These are phyloP conservation scores for Artemisia tridentata DNA, from an alignment of 129 eudicot species.

Conservation along the genomic window DNA sequence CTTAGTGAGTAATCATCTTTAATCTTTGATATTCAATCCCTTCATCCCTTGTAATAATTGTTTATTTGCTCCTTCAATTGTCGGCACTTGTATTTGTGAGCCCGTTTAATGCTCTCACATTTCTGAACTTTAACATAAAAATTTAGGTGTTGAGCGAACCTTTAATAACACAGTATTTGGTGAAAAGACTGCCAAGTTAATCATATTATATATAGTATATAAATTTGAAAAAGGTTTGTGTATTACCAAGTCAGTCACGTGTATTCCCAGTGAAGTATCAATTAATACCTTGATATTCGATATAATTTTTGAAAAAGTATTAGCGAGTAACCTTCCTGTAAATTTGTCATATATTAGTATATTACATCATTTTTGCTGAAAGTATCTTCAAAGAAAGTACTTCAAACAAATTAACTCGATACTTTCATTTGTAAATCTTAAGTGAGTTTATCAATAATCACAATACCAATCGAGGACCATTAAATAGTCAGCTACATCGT, in stretches of 20 bases:
- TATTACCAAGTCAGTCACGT: too few species aligned
- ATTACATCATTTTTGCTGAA: too few species aligned
- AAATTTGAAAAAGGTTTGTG: not conserved
- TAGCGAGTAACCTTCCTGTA: too few species aligned
- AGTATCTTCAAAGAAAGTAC: too few species aligned
- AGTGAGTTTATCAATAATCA: too few species aligned
- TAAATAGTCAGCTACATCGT: too few species aligned
- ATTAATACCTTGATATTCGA: not conserved
- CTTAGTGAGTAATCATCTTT: not conserved
- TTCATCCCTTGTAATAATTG: not conserved
- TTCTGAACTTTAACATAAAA: not conserved
- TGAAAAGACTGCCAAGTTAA: not conserved
- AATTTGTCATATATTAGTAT: too few species aligned
- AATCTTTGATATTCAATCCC: not conserved
- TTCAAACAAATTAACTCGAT: too few species aligned
- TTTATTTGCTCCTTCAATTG: not conserved
- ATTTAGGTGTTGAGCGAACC: not conserved
- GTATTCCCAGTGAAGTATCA: not conserved
- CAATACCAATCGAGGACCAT: too few species aligned
- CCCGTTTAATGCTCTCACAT: slow-evolving; percentile 10
- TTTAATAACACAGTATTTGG: not conserved
- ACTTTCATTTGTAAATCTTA: too few species aligned
- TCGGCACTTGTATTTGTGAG: not conserved
- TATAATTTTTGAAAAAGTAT: too few species aligned
- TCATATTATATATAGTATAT: not conserved